Percentiles rank a stretch among this genome's conserved stretches.
Conservation (phyloP, 768 basidiomycete species). For the Suillus alpinus region DNA sequence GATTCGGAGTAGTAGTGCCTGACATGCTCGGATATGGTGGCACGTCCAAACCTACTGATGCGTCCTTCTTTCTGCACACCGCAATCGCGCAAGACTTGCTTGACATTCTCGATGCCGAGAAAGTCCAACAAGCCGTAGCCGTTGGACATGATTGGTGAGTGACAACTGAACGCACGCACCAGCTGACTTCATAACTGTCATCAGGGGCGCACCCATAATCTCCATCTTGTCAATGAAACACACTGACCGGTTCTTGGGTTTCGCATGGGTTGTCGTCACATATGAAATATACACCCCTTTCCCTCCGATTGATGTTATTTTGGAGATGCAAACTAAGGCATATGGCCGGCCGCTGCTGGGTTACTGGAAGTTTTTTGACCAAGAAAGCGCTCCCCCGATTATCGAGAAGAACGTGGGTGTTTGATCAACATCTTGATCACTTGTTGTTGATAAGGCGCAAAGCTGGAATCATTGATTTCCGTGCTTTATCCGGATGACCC, state of each 20-base stretch:
- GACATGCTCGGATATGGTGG: slow-evolving; percentile 48
- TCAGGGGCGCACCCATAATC: slow-evolving; percentile 34
- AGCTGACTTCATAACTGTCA: background rate
- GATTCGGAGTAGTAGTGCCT: slow-evolving; percentile 44
- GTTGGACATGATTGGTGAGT: slow-evolving; percentile 41
- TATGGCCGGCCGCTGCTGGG: slow-evolving; percentile 39
- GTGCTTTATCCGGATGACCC: slow-evolving; percentile 34
- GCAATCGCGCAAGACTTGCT: slow-evolving; percentile 32
- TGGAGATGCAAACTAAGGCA: slow-evolving; percentile 23
- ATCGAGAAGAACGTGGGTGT: slow-evolving; percentile 35
- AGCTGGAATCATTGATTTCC: slow-evolving; percentile 41
- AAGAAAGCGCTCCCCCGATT: slow-evolving; percentile 27
- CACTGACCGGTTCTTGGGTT: slow-evolving; percentile 40
- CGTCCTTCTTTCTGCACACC: slow-evolving; percentile 24
- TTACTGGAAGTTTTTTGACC: slow-evolving; percentile 39
- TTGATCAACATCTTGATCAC: background rate
- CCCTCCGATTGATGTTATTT: slow-evolving; percentile 24
- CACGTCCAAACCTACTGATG: slow-evolving; percentile 40
- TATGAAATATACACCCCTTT: slow-evolving; percentile 29
- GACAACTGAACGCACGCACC: background rate
- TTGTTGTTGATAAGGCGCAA: background rate
- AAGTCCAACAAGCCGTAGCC: slow-evolving; percentile 28
- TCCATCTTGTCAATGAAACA: slow-evolving; percentile 38
- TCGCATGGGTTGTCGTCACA: slow-evolving; percentile 34
- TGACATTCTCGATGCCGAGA: slow-evolving; percentile 38